A percentile compares a stretch with the other conserved stretches of the same genome.
phyloP scores from a whole-genome alignment of 2,329 filamentous ascomycete genomes.

The Byssochlamys sp. region DNA sequence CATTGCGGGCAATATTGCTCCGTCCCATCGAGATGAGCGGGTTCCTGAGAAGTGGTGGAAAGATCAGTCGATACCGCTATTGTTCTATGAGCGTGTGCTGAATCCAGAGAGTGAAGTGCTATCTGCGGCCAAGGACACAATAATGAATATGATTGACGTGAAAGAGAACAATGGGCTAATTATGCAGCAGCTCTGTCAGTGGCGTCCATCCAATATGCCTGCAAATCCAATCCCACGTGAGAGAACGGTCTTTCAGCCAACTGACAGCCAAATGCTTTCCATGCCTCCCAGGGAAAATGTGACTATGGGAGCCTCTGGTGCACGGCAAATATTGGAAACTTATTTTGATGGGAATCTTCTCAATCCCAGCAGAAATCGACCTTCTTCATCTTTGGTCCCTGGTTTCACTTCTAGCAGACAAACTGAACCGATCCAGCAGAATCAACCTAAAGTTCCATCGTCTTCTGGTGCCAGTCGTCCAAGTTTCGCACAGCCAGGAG shows the following conservation, averaged over 20 bases:
- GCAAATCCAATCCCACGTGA: background rate
- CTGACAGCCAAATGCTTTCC: background rate
- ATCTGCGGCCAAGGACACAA: constrained; percentile 3
- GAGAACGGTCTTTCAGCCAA: background rate
- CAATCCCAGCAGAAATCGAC: background rate
- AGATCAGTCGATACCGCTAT: constrained; percentile 12
- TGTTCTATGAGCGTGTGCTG: constrained; percentile 26
- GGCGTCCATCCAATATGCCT: background rate
- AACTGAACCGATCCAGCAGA: background rate
- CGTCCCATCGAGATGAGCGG: constrained; percentile 8
- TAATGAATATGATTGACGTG: background rate
- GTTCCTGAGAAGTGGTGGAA: constrained; percentile 18
- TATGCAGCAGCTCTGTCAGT: background rate
- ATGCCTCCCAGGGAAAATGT: background rate
- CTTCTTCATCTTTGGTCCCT: background rate
- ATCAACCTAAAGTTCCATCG: background rate
- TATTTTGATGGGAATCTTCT: too few relatives aligned
- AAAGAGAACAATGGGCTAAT: background rate
- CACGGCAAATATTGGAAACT: background rate
- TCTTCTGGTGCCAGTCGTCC: background rate
- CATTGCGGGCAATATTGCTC: constrained; percentile 17
- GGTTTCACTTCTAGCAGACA: background rate
- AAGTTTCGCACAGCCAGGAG: background rate
- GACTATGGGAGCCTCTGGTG: background rate
- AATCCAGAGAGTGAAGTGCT: constrained; percentile 14